A percentile compares a stretch with the other conserved stretches of the same genome.
Evolutionary conservation across 169 alveolate species (phyloP).

Genomic region (Eimeria tenella): DNA sequence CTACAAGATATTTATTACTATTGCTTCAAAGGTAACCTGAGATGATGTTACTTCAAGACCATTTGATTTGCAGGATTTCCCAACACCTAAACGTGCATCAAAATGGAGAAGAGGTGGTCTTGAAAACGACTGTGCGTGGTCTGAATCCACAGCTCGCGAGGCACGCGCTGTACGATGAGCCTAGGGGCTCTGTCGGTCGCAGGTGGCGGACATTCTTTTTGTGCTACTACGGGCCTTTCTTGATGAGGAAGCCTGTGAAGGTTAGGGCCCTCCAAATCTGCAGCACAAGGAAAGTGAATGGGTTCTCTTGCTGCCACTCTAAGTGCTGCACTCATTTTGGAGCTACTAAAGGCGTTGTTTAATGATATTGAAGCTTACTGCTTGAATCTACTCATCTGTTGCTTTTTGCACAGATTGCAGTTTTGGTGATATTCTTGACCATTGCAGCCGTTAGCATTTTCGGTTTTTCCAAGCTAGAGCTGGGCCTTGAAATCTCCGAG

Average conservation of each 20-base stretch:
- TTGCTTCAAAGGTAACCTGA: background rate
- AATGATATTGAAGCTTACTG: background rate
- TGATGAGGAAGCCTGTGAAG: conserved; percentile 82
- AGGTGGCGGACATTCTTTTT: conserved; percentile 81
- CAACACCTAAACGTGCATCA: conserved; percentile 17
- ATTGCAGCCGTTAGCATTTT: conserved; percentile 80
- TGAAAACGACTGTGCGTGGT: conserved; percentile 70
- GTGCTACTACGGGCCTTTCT: conserved; percentile 82
- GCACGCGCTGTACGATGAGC: conserved; percentile 81
- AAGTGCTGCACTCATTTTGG: background rate
- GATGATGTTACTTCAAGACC: background rate
- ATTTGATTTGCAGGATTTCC: conserved; percentile 4
- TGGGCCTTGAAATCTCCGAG: conserved; percentile 84
- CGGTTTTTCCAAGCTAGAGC: conserved; percentile 84
- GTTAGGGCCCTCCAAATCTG: background rate
- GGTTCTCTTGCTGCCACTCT: background rate
- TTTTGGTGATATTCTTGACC: conserved; percentile 78
- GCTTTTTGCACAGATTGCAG: conserved; percentile 65
- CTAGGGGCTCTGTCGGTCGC: conserved; percentile 86
- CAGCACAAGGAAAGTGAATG: background rate
- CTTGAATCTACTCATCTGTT: background rate
- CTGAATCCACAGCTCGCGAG: conserved; percentile 74
- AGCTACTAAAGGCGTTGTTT: background rate
- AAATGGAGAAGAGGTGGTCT: conserved; percentile 21
- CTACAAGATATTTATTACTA: background rate